A percentile compares a stretch with the other conserved stretches of the same genome.
Evolutionary conservation across 768 basidiomycete genomes (phyloP).

Genomic region (Collybiopsis luxurians): DNA sequence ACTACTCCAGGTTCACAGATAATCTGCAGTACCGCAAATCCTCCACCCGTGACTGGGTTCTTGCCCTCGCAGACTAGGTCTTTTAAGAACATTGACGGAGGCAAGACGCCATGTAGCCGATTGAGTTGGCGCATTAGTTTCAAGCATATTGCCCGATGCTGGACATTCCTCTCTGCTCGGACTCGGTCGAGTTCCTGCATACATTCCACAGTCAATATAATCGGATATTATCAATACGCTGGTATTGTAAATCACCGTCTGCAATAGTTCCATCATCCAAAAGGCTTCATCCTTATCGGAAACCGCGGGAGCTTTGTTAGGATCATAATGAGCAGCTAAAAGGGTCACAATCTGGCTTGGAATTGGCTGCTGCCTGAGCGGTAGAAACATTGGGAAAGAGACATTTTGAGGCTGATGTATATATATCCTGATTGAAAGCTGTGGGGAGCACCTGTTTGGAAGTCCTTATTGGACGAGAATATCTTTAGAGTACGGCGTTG

Average conservation of each 20-base stretch:
- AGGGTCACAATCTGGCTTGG: no score
- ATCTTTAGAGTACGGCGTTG: no score
- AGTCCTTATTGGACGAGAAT: no score
- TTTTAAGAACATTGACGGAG: background rate
- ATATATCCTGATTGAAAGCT: no score
- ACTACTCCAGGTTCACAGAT: no score
- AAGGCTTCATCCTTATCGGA: background rate
- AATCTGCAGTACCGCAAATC: conserved; percentile 1
- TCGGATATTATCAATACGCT: no score
- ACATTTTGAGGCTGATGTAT: no score
- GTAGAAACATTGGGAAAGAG: no score
- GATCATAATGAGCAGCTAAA: background rate
- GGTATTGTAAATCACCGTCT: no score
- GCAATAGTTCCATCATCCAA: background rate
- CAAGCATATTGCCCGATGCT: background rate
- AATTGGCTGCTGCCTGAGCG: no score
- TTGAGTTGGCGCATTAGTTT: background rate
- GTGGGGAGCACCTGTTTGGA: no score
- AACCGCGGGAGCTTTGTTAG: background rate
- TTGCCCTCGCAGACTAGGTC: background rate
- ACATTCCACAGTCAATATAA: no score
- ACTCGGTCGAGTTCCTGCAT: conserved; percentile 3
- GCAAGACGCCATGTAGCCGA: background rate
- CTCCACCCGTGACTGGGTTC: background rate
- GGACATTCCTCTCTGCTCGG: background rate